Conservation (phyloP, 352 stramenopile genomes). For the Stramenopiles sp. region DNA sequence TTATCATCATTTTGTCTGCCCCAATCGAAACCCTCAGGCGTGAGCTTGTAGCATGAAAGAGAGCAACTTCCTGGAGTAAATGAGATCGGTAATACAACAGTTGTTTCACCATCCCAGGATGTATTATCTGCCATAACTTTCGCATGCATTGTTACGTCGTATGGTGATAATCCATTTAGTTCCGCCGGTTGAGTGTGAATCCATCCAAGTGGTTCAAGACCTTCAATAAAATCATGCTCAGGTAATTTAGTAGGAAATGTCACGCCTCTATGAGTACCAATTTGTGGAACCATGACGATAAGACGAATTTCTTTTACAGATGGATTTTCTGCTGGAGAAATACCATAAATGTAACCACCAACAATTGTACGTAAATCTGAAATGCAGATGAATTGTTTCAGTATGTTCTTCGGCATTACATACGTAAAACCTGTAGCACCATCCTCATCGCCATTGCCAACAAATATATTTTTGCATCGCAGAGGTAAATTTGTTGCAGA, state of each 20-base stretch:
- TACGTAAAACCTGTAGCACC: constrained; percentile 93
- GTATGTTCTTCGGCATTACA: constrained; percentile 94
- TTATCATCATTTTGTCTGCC: constrained; percentile 82
- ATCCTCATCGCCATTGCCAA: constrained; percentile 27
- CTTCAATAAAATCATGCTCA: constrained; percentile 60
- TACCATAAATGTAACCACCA: constrained; percentile 88
- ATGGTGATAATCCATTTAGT: constrained; percentile 63
- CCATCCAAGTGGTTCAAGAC: constrained; percentile 88
- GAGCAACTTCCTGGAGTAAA: constrained; percentile 97
- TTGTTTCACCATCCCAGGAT: constrained; percentile 79
- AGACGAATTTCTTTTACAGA: constrained; percentile 94
- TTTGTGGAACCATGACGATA: constrained; percentile 93
- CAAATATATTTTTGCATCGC: constrained; percentile 97
- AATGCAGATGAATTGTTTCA: constrained; percentile 97
- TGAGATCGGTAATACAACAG: constrained; percentile 82
- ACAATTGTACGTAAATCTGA: constrained; percentile 85
- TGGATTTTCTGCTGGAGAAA: constrained; percentile 83
- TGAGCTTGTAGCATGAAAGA: constrained; percentile 93
- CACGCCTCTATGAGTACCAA: constrained; percentile 79
- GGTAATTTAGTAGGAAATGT: constrained; percentile 80
- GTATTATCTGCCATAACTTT: constrained; percentile 86
- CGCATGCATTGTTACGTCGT: constrained; percentile 75
- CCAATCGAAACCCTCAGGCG: constrained; percentile 77
- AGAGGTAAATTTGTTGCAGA: constrained; percentile 91
- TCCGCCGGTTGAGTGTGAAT: constrained; percentile 98